Percentiles rank a stretch among this genome's conserved stretches.
These are phyloP conservation scores for Aspergillus hancockii DNA, from an alignment of 495 filamentous ascomycete species.

Conservation along the genomic window DNA sequence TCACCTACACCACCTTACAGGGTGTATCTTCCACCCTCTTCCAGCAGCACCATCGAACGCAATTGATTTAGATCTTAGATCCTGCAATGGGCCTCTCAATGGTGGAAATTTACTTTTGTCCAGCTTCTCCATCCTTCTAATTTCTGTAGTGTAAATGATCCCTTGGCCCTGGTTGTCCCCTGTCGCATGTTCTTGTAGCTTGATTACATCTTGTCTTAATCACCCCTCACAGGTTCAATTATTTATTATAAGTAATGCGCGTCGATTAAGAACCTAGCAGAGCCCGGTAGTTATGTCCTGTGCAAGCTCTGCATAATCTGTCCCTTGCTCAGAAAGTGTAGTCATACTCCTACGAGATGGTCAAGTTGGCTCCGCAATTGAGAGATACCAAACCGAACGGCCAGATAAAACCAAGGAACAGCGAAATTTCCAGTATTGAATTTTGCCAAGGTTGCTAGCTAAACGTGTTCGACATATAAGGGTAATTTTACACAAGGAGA, in stretches of 20 bases:
- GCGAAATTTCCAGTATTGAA: conserved; percentile 20
- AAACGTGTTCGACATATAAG: conserved; percentile 36
- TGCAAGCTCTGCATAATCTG: background rate
- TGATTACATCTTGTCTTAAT: background rate
- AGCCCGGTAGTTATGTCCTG: background rate
- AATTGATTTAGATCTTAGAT: too few species aligned
- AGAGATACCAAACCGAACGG: background rate
- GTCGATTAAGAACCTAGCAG: background rate
- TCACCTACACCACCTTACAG: background rate
- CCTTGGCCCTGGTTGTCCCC: background rate
- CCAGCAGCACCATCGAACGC: too few species aligned
- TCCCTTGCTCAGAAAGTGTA: background rate
- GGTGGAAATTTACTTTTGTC: background rate
- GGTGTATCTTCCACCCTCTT: background rate
- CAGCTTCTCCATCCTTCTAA: too few species aligned
- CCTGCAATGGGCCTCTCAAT: too few species aligned
- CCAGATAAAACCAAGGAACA: conserved; percentile 8
- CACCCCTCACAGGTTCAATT: background rate
- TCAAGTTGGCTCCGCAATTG: background rate
- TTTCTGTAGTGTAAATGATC: background rate
- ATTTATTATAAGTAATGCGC: background rate
- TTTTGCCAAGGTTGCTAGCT: conserved; percentile 37
- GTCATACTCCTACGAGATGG: background rate
- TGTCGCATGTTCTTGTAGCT: background rate
- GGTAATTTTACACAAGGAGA: conserved; percentile 47